Percentiles rank a stretch among this genome's conserved stretches.
phyloP scores from a whole-genome alignment of 768 basidiomycete species.

The Hypholoma fasciculare region DNA sequence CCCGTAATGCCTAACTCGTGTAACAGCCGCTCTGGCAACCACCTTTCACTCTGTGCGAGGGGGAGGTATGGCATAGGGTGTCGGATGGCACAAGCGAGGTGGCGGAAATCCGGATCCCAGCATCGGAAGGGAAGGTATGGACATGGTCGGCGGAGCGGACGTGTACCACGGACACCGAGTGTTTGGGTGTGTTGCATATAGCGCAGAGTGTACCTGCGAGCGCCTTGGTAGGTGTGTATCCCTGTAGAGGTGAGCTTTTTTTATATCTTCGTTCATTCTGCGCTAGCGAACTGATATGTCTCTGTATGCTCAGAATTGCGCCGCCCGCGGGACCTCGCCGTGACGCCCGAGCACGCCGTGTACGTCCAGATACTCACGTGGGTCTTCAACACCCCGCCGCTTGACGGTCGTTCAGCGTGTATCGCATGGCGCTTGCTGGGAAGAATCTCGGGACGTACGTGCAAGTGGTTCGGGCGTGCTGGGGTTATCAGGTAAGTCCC shows the following conservation, averaged over 20 bases:
- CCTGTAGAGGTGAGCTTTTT: constrained; percentile 48
- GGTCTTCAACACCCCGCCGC: constrained; percentile 90
- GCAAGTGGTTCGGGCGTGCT: too few species aligned
- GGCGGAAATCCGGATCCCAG: constrained; percentile 24
- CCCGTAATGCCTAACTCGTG: constrained; percentile 71
- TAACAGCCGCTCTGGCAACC: neutral
- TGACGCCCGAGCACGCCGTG: constrained; percentile 69
- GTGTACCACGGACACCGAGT: too few species aligned
- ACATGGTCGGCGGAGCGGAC: constrained; percentile 76
- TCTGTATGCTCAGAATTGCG: constrained; percentile 69
- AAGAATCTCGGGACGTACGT: constrained; percentile 89
- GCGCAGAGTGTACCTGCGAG: constrained; percentile 37
- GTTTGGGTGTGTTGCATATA: too few species aligned
- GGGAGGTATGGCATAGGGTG: neutral
- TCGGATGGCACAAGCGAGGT: constrained; percentile 4
- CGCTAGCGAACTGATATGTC: neutral
- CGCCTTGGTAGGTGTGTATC: constrained; percentile 53
- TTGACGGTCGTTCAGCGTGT: constrained; percentile 89
- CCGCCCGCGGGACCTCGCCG: constrained; percentile 60
- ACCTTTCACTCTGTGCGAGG: neutral
- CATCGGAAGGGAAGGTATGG: constrained; percentile 52
- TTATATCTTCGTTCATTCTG: constrained; percentile 1
- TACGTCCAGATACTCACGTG: constrained; percentile 93
- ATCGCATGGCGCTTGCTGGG: constrained; percentile 93
- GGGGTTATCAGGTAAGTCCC: too few species aligned